Percentiles rank a stretch among this genome's conserved stretches.
Conservation (phyloP, 345 rosid species). For the Ailanthus altissimus region DNA sequence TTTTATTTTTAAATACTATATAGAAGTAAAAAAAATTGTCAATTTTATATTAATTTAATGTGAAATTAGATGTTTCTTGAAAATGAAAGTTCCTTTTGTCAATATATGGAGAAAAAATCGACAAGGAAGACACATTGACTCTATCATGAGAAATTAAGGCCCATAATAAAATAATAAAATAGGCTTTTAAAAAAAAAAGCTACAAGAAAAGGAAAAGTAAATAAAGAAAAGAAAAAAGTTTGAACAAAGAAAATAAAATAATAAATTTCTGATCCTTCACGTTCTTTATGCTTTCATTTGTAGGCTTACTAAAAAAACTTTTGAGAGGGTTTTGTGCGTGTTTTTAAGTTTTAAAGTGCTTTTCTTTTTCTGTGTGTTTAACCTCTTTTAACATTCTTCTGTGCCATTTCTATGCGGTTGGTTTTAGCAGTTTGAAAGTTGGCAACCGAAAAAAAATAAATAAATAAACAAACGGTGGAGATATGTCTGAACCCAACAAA, state of each 20-base stretch:
- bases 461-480: conserved; percentile 19
- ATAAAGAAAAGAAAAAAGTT: conserved; percentile 1
- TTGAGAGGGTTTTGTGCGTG: conserved; percentile 28
- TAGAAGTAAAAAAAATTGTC: too few species aligned
- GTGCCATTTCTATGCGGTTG: conserved; percentile 31
- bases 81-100: too few species aligned
- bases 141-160: too few species aligned
- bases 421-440: conserved; percentile 24
- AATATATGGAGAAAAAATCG: not conserved
- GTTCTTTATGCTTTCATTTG: conserved; percentile 48
- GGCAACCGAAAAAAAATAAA: too few species aligned
- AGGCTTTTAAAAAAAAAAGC: too few species aligned
- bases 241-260: not conserved
- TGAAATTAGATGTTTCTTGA: too few species aligned
- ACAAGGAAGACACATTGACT: too few species aligned
- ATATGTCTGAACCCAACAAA: conserved; percentile 30
- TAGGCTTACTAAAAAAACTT: conserved; percentile 1
- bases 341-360: conserved; percentile 13
- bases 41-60: too few species aligned
- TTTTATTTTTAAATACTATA: too few species aligned
- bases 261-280: conserved; percentile 41
- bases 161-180: not conserved
- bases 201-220: not conserved
- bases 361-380: not conserved
- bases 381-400: conserved; percentile 19